Conservation (phyloP, 345 rosid genomes). For the Carallia pectinifolia region DNA sequence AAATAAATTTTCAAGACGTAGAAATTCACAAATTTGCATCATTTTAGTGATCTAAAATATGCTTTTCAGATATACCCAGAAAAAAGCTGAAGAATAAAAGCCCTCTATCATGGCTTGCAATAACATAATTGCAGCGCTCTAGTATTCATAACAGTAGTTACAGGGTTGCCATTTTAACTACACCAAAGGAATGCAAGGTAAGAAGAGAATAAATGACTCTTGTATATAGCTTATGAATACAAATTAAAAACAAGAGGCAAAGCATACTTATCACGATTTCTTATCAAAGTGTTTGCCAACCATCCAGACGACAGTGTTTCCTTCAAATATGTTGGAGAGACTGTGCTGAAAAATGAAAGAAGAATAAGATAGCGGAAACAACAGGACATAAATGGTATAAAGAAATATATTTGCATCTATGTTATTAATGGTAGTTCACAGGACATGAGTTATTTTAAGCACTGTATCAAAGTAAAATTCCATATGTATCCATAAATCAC, state of each 20-base stretch:
- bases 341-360: slow-evolving; percentile 42
- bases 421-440: too few species aligned
- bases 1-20: neutral
- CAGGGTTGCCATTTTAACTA: neutral
- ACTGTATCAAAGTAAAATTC: too few species aligned
- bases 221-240: neutral
- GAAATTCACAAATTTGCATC: neutral
- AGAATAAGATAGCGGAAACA: slow-evolving; percentile 5
- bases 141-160: too few species aligned
- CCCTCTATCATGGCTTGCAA: neutral
- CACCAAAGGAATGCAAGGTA: neutral
- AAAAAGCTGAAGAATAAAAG: neutral
- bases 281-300: slow-evolving; percentile 51
- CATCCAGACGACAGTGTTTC: slow-evolving; percentile 62
- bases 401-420: neutral
- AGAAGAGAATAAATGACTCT: neutral
- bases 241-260: neutral
- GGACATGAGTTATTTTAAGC: too few species aligned
- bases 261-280: slow-evolving; percentile 47
- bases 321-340: slow-evolving; percentile 58
- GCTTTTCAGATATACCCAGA: too few species aligned
- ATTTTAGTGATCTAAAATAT: neutral
- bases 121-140: too few species aligned
- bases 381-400: neutral
- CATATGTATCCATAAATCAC: too few species aligned